Conservation (phyloP, 148 eudicot species). For the Amaranthus cruentus region DNA sequence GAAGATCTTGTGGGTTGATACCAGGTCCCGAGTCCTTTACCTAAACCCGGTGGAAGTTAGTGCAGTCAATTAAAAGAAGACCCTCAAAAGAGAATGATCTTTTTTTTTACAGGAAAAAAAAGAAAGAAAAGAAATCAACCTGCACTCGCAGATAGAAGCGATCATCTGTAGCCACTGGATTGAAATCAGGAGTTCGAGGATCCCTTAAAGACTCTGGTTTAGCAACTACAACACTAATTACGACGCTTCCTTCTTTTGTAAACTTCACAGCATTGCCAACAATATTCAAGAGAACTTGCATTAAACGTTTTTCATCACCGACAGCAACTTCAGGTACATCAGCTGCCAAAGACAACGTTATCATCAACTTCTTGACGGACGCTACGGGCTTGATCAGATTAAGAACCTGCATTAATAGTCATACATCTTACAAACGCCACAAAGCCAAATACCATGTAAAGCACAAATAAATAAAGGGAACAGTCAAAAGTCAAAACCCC, state of each 20-base stretch:
- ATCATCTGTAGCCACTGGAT: constrained; percentile 52
- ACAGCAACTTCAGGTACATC: constrained; percentile 74
- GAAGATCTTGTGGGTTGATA: constrained; percentile 75
- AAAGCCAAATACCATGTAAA: neutral
- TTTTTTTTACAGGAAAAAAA: too few relatives aligned
- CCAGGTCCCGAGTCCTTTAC: constrained; percentile 91
- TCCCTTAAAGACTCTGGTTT: constrained; percentile 63
- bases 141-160: constrained; percentile 75
- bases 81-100: neutral
- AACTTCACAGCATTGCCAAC: constrained; percentile 91
- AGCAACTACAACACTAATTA: constrained; percentile 51
- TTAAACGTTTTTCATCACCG: constrained; percentile 85
- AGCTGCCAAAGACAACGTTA: constrained; percentile 51
- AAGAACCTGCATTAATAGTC: constrained; percentile 49
- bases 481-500: neutral
- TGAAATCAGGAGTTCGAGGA: constrained; percentile 61
- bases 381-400: constrained; percentile 80
- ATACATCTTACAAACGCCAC: constrained; percentile 12
- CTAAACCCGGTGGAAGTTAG: constrained; percentile 30
- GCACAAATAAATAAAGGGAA: neutral
- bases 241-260: constrained; percentile 75
- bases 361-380: constrained; percentile 58
- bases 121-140: constrained; percentile 32
- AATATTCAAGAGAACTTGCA: constrained; percentile 77
- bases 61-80: neutral